These are phyloP conservation scores for Colletotrichum sp. DNA, from an alignment of 2,329 filamentous ascomycete species.

Conservation along the genomic window DNA sequence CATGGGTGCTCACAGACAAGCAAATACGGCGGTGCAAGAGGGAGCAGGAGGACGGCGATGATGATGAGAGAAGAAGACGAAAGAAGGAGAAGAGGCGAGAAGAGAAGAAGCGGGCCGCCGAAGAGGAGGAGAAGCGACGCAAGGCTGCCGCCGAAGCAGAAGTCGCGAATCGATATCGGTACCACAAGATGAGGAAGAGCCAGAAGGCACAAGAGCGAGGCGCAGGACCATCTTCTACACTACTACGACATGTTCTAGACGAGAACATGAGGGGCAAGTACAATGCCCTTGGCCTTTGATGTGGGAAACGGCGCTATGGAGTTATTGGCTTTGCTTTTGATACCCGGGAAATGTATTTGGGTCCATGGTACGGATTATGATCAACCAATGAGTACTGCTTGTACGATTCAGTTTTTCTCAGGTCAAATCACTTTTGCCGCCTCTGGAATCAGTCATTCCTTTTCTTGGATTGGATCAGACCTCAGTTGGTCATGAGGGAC, in stretches of 20 bases:
- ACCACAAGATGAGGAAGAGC: background rate
- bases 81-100: background rate
- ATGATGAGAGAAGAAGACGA: slow-evolving; percentile 26
- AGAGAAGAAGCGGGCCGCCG: background rate
- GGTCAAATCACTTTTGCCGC: background rate
- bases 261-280: slow-evolving; percentile 12
- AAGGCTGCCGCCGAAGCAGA: background rate
- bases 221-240: background rate
- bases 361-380: background rate
- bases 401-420: background rate
- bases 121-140: background rate
- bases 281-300: background rate
- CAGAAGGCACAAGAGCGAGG: background rate
- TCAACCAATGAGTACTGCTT: background rate
- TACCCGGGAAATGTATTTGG: background rate
- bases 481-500: background rate
- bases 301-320: background rate
- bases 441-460: background rate
- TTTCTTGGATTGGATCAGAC: background rate
- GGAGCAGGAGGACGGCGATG: slow-evolving; percentile 41
- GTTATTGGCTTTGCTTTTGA: background rate
- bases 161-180: background rate
- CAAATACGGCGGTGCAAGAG: slow-evolving; percentile 56
- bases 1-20: slow-evolving; percentile 59
- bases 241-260: slow-evolving; percentile 9